Conservation (phyloP, 139 green algal species). For the Tetraselmis chui region DNA sequence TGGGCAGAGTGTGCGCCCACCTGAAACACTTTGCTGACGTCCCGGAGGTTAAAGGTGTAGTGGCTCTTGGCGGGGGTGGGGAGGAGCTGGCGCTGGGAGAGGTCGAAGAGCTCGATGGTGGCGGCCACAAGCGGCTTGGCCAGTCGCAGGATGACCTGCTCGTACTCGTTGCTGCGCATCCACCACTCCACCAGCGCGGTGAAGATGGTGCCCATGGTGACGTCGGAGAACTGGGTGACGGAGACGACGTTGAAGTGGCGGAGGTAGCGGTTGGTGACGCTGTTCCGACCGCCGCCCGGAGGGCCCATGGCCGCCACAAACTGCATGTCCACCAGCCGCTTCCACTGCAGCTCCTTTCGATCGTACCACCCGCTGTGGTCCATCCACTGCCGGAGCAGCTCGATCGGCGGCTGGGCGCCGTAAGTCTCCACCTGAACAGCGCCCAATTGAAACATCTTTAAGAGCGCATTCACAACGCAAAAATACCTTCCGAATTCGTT, state of each 20-base stretch:
- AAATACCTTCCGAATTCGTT: too few relatives aligned
- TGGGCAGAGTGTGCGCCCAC: too few relatives aligned
- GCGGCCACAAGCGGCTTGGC: slow-evolving; percentile 42
- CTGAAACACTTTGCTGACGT: slow-evolving; percentile 65
- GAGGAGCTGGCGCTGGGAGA: slow-evolving; percentile 46
- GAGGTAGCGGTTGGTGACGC: slow-evolving; percentile 49
- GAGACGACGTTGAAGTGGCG: slow-evolving; percentile 49
- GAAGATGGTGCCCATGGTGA: slow-evolving; percentile 57
- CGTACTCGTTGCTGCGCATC: slow-evolving; percentile 27
- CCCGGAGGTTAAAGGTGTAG: slow-evolving; percentile 75
- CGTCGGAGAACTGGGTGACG: slow-evolving; percentile 51
- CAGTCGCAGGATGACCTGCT: slow-evolving; percentile 11
- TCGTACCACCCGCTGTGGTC: slow-evolving; percentile 82
- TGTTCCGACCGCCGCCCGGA: slow-evolving; percentile 55
- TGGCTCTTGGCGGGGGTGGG: slow-evolving; percentile 63
- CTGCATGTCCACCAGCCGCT: slow-evolving; percentile 63
- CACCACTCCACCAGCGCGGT: slow-evolving; percentile 51
- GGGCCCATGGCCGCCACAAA: slow-evolving; percentile 66
- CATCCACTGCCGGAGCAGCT: slow-evolving; percentile 76
- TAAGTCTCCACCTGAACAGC: slow-evolving; percentile 78
- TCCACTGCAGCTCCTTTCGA: slow-evolving; percentile 51
- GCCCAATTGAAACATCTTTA: too few relatives aligned
- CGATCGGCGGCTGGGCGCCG: slow-evolving; percentile 74
- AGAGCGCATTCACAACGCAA: too few relatives aligned
- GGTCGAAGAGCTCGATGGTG: slow-evolving; percentile 53